Percentiles rank a stretch among this genome's conserved stretches.
Evolutionary conservation across 2,329 filamentous ascomycete species (phyloP).

Genomic region (Dactylellina haptotyla): DNA sequence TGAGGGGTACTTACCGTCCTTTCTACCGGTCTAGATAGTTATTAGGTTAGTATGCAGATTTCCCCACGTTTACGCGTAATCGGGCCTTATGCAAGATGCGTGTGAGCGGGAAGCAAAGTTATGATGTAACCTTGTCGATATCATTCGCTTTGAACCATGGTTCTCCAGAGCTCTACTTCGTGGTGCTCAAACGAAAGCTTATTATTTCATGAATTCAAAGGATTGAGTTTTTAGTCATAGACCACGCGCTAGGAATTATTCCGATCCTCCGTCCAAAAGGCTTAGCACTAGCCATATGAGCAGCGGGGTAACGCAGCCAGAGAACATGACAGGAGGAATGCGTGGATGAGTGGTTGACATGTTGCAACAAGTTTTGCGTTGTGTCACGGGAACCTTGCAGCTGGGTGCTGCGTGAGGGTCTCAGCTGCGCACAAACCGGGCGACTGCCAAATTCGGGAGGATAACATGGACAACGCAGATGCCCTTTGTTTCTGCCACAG

Average conservation of each 20-base stretch:
- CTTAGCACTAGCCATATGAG: constrained; percentile 9
- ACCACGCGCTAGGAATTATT: neutral
- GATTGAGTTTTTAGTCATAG: neutral
- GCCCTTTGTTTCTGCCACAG: neutral
- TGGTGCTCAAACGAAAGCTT: neutral
- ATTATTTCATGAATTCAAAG: neutral
- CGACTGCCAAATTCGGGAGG: neutral
- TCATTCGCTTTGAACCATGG: too few relatives aligned
- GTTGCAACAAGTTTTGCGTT: constrained; percentile 22
- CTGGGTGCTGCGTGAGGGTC: neutral
- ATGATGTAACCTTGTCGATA: neutral
- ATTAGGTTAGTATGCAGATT: neutral
- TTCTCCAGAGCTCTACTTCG: neutral
- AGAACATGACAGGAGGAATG: neutral
- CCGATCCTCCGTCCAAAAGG: constrained; percentile 9
- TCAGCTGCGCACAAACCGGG: constrained; percentile 7
- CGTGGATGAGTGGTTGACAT: constrained; percentile 1
- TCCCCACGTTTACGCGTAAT: neutral
- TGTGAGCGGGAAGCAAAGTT: neutral
- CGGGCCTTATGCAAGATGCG: neutral
- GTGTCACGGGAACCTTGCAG: constrained; percentile 23
- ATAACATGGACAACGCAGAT: constrained; percentile 29
- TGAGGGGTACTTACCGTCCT: too few relatives aligned
- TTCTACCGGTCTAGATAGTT: too few relatives aligned
- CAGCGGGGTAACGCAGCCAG: neutral